A percentile compares a stretch with the other conserved stretches of the same genome.
Conservation (phyloP, 129 eudicot genomes). For the Artemisia tridentata region DNA sequence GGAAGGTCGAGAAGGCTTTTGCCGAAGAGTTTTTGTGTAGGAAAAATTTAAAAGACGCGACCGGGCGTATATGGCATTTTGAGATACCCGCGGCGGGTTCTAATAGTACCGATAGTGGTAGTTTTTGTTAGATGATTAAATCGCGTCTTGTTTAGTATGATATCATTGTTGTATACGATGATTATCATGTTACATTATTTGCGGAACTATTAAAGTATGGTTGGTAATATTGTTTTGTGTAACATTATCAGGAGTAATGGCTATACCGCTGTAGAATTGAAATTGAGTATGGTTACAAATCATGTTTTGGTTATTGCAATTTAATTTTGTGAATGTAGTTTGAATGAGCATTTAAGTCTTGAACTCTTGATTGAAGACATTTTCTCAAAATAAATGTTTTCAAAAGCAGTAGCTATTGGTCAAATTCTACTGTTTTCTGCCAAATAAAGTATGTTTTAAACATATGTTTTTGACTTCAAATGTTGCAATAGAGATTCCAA, state of each 20-base stretch:
- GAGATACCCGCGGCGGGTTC: slow-evolving; percentile 54
- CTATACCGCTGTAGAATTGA: not conserved
- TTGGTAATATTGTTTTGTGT: not conserved
- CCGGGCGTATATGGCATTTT: slow-evolving; percentile 82
- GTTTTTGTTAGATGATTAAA: slow-evolving; percentile 44
- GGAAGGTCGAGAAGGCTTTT: slow-evolving; percentile 69
- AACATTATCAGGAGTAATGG: not conserved
- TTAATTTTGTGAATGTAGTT: not conserved
- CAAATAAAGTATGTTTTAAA: not conserved
- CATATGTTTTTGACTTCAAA: too few species aligned
- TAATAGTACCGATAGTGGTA: slow-evolving; percentile 3
- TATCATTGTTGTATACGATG: not conserved
- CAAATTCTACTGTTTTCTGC: not conserved
- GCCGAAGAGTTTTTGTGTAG: slow-evolving; percentile 73
- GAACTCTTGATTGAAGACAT: not conserved
- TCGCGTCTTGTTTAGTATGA: not conserved
- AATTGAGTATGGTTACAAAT: not conserved
- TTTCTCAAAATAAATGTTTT: not conserved
- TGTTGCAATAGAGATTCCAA: too few species aligned
- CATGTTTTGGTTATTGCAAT: not conserved
- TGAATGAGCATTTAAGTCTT: not conserved
- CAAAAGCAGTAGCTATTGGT: not conserved
- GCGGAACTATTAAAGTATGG: not conserved
- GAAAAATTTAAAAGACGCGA: slow-evolving; percentile 59
- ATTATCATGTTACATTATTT: not conserved